Conservation (phyloP, 179 eudicot species). For the Spinacia oleracea region DNA sequence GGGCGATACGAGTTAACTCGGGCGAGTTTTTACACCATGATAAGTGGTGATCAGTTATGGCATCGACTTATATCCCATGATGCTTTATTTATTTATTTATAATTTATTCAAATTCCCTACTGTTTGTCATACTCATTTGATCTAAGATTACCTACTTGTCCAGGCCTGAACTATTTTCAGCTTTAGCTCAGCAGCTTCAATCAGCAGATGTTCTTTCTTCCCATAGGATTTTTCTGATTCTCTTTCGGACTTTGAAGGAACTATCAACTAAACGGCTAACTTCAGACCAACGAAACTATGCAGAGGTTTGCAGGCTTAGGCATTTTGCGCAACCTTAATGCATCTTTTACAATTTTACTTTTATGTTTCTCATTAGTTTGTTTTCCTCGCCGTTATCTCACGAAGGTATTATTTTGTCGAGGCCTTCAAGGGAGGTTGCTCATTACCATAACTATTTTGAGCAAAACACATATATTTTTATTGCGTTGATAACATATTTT, state of each 20-base stretch:
- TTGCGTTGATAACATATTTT: not conserved
- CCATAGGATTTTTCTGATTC: slow-evolving; percentile 88
- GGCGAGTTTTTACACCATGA: too few relatives aligned
- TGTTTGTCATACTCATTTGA: not conserved
- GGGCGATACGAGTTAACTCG: too few relatives aligned
- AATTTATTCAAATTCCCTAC: not conserved
- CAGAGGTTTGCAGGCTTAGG: slow-evolving; percentile 59
- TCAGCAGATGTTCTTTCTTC: slow-evolving; percentile 80
- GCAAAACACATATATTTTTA: not conserved
- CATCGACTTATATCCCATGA: not conserved
- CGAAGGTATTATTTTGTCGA: not conserved
- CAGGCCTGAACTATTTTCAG: slow-evolving; percentile 90
- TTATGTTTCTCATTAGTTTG: slow-evolving; percentile 8
- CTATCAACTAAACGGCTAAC: slow-evolving; percentile 87
- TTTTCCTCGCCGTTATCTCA: not conserved
- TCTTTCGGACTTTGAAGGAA: slow-evolving; percentile 88
- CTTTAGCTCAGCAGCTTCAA: slow-evolving; percentile 88
- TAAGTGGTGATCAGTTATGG: not conserved
- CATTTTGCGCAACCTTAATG: slow-evolving; percentile 4
- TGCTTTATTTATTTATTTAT: not conserved
- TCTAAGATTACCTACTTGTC: slow-evolving; percentile 29
- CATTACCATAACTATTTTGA: slow-evolving; percentile 4
- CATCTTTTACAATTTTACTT: slow-evolving; percentile 12
- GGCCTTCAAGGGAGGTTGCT: not conserved
- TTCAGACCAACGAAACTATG: slow-evolving; percentile 79